phyloP scores from a whole-genome alignment of 179 eudicot genomes.

The Amaranthus tricolor region DNA sequence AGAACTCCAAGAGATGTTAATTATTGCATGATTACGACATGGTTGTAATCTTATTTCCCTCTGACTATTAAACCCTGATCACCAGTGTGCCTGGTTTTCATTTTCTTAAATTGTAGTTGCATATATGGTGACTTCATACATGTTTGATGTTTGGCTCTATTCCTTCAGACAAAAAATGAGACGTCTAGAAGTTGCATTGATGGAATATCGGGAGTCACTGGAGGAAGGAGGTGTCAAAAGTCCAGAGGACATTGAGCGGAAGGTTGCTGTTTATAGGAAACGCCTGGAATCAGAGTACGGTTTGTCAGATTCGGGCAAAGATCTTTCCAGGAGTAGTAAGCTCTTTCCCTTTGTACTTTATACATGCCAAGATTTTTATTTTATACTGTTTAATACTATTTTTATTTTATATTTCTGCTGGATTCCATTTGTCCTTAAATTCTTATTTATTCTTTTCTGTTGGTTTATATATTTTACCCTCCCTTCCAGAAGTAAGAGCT shows the following conservation, averaged over 20 bases:
- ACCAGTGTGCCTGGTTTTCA: background rate
- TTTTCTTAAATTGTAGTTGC: background rate
- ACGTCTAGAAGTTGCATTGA: conserved; percentile 84
- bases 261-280: conserved; percentile 62
- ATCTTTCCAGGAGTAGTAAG: conserved; percentile 65
- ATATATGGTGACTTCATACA: background rate
- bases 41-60: background rate
- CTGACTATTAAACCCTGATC: background rate
- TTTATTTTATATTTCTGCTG: background rate
- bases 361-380: background rate
- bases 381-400: background rate
- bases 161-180: conserved; percentile 80
- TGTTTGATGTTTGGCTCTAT: conserved; percentile 5
- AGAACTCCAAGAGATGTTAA: background rate
- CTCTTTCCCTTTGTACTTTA: conserved; percentile 14
- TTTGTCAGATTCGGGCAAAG: conserved; percentile 47
- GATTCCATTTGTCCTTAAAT: background rate
- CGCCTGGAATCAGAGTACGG: conserved; percentile 73
- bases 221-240: conserved; percentile 75
- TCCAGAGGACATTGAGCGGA: conserved; percentile 74
- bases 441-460: background rate
- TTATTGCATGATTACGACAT: background rate
- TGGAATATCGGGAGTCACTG: conserved; percentile 88
- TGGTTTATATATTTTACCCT: too few relatives aligned
- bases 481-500: too few relatives aligned